These are phyloP conservation scores for Papiliotrema laurentii DNA, from an alignment of 1,284 basidiomycete genomes.

Conservation along the genomic window DNA sequence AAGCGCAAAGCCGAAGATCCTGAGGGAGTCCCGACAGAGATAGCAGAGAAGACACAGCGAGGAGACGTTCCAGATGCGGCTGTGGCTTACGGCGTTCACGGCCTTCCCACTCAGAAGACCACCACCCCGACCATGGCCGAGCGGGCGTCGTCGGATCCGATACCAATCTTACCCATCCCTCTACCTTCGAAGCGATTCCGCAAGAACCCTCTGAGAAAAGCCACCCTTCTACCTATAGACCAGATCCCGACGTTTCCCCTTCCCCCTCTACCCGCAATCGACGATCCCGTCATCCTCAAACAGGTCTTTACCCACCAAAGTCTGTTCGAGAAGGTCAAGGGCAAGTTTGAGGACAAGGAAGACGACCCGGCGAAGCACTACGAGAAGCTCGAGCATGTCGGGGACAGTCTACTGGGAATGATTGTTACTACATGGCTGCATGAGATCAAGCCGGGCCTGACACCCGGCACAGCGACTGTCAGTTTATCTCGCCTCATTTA, in stretches of 20 bases:
- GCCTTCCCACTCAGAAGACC: no score
- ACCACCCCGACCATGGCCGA: no score
- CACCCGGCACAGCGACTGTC: slow-evolving; percentile 40
- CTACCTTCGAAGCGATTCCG: slow-evolving; percentile 37
- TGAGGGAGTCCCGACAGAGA: no score
- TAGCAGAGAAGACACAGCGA: no score
- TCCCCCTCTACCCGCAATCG: slow-evolving; percentile 34
- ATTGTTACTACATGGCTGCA: slow-evolving; percentile 44
- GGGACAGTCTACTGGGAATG: slow-evolving; percentile 41
- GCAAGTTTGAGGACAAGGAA: slow-evolving; percentile 31
- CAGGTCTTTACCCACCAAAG: slow-evolving; percentile 37
- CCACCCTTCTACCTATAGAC: slow-evolving; percentile 36
- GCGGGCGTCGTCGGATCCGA: no score
- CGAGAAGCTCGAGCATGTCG: slow-evolving; percentile 46
- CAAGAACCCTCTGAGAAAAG: slow-evolving; percentile 16
- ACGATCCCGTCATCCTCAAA: slow-evolving; percentile 21
- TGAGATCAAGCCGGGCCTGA: slow-evolving; percentile 32
- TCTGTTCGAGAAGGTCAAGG: slow-evolving; percentile 23
- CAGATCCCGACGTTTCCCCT: slow-evolving; percentile 38
- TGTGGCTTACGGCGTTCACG: no score
- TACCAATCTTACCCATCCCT: slow-evolving; percentile 23
- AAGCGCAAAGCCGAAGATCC: no score
- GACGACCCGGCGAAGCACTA: slow-evolving; percentile 27
- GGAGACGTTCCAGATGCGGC: no score
- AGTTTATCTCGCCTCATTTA: slow-evolving; percentile 8